These are phyloP conservation scores for Fraxinus nigra DNA, from an alignment of 305 asterid species.

Conservation along the genomic window DNA sequence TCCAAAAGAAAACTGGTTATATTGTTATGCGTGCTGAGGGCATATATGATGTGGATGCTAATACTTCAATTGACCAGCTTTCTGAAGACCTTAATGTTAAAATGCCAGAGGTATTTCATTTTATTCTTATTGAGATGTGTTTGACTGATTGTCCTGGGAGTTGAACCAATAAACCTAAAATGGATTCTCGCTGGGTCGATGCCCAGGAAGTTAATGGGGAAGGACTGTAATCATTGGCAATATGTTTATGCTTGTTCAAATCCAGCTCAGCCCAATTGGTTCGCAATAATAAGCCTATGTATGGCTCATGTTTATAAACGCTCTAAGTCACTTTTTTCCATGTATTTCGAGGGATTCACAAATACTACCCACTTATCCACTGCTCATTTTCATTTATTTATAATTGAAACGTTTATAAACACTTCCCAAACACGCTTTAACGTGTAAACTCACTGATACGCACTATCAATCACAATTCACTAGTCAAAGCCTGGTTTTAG, in stretches of 20 bases:
- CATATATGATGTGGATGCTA: constrained; percentile 93
- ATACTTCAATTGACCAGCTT: constrained; percentile 93
- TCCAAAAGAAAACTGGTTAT: constrained; percentile 95
- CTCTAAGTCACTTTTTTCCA: neutral
- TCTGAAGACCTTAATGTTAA: constrained; percentile 92
- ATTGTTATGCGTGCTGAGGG: constrained; percentile 97
- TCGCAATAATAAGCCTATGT: neutral
- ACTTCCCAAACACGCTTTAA: neutral
- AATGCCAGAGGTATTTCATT: constrained; percentile 80
- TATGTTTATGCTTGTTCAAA: neutral
- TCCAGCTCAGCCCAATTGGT: neutral
- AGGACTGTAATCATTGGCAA: neutral
- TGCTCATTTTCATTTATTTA: neutral
- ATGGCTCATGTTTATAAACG: neutral
- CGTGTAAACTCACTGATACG: neutral
- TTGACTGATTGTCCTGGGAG: neutral
- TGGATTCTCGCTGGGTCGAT: neutral
- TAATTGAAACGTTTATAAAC: neutral
- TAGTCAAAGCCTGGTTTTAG: neutral
- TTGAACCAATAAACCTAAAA: neutral
- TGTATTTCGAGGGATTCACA: neutral
- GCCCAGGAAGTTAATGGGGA: neutral
- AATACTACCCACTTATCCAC: neutral
- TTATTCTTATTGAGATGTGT: neutral
- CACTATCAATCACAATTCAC: neutral